Evolutionary conservation across 1,284 basidiomycete species (phyloP).

Genomic region (Cerioporus squamosus): DNA sequence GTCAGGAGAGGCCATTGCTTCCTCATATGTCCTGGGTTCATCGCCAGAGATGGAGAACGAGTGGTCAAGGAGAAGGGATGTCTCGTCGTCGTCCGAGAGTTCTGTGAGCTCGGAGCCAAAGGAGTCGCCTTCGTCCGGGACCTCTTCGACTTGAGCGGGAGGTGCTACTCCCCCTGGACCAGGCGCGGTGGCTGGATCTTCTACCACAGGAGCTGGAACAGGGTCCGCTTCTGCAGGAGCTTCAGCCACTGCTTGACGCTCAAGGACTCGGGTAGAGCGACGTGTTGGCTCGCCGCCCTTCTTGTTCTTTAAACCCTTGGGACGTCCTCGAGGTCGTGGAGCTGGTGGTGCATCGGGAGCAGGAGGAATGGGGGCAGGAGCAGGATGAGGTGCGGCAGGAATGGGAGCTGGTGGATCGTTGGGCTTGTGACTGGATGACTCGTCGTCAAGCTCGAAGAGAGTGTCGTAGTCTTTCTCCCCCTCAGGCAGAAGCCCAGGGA

Average conservation of each 20-base stretch:
- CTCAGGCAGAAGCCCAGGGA: not conserved
- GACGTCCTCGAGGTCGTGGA: conserved; percentile 2
- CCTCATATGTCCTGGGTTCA: not conserved
- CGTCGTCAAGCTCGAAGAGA: not conserved
- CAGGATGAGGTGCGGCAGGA: not conserved
- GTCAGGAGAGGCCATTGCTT: conserved; percentile 1
- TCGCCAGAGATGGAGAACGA: not conserved
- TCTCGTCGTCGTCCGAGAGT: not conserved
- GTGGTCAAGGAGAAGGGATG: conserved; percentile 1
- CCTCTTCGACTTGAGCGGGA: not conserved
- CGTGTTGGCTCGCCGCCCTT: conserved; percentile 1
- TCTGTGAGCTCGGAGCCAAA: not conserved
- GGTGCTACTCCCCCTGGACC: not conserved
- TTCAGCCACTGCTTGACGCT: not conserved
- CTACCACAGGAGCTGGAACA: not conserved
- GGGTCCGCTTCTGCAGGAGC: not conserved
- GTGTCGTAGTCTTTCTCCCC: conserved; percentile 1
- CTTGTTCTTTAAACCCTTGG: conserved; percentile 9
- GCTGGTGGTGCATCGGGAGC: not conserved
- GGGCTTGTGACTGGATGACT: no score
- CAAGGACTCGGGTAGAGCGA: not conserved
- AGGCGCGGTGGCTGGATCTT: no score
- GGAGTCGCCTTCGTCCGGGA: not conserved
- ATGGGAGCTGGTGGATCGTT: no score
- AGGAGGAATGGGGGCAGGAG: not conserved